phyloP scores from a whole-genome alignment of 208 protist species.

The Leishmania tropica region DNA sequence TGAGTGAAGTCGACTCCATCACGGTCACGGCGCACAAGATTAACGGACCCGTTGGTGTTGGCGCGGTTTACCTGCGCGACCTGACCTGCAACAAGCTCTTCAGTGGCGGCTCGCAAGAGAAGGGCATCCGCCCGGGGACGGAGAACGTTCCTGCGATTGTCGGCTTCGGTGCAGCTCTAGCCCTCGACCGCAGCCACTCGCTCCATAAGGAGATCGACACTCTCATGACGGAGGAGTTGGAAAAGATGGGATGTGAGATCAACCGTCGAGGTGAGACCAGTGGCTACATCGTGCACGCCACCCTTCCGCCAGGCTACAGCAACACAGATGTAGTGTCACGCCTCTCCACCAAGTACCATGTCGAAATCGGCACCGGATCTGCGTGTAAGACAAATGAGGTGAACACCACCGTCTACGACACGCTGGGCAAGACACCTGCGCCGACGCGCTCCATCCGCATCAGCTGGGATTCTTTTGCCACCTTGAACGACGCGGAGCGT shows the following conservation, averaged over 20 bases:
- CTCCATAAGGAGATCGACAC: slow-evolving; percentile 65
- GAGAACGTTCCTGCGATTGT: slow-evolving; percentile 84
- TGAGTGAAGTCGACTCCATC: slow-evolving; percentile 77
- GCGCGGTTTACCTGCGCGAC: slow-evolving; percentile 70
- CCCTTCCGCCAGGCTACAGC: slow-evolving; percentile 62
- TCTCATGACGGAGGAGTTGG: slow-evolving; percentile 56
- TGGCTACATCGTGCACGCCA: slow-evolving; percentile 82
- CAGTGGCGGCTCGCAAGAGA: slow-evolving; percentile 72
- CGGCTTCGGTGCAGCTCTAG: slow-evolving; percentile 70
- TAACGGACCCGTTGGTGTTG: slow-evolving; percentile 79
- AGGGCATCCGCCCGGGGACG: slow-evolving; percentile 74
- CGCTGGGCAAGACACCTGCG: slow-evolving; percentile 58
- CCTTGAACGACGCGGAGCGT: slow-evolving; percentile 57
- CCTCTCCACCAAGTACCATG: slow-evolving; percentile 69
- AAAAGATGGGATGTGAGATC: slow-evolving; percentile 66
- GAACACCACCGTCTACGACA: slow-evolving; percentile 84
- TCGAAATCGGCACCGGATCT: slow-evolving; percentile 83
- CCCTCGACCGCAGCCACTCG: slow-evolving; percentile 64
- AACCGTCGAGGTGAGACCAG: slow-evolving; percentile 83
- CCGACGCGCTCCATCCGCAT: slow-evolving; percentile 67
- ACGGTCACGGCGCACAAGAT: slow-evolving; percentile 86
- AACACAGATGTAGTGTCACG: slow-evolving; percentile 78
- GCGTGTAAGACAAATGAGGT: slow-evolving; percentile 75
- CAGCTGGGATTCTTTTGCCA: slow-evolving; percentile 77
- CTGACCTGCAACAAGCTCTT: slow-evolving; percentile 52